Conservation (phyloP, 2,329 filamentous ascomycete species). For the Zymoseptoria tritici region DNA sequence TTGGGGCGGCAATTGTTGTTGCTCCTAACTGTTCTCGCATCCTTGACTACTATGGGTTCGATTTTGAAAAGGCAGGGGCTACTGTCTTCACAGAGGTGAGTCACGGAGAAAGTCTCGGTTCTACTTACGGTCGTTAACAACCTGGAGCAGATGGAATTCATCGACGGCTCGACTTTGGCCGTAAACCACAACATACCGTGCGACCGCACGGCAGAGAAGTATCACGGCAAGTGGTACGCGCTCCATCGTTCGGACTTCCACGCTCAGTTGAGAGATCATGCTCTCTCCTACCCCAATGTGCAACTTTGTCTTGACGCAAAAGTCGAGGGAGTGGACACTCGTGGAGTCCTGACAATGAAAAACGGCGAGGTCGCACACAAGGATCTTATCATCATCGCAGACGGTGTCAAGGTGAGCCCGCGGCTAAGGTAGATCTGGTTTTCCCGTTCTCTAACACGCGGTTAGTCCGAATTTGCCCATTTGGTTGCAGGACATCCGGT, state of each 20-base stretch:
- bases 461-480: background rate
- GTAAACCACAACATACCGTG: background rate
- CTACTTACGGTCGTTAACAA: background rate
- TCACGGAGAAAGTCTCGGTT: background rate
- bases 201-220: background rate
- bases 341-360: background rate
- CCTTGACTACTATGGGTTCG: background rate
- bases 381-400: constrained; percentile 1
- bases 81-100: background rate
- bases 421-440: background rate
- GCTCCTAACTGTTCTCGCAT: background rate
- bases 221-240: background rate
- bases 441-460: background rate
- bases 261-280: background rate
- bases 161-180: background rate
- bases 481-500: background rate
- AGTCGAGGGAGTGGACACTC: background rate
- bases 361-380: background rate
- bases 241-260: constrained; percentile 2
- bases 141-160: background rate
- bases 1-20: background rate
- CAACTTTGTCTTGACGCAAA: background rate
- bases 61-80: background rate
- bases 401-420: background rate
- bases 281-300: background rate